Evolutionary conservation across 139 green algal genomes (phyloP), one percentile per base, ranked within the genome.

Genomic region (Spirogloea muscicola): DNA sequence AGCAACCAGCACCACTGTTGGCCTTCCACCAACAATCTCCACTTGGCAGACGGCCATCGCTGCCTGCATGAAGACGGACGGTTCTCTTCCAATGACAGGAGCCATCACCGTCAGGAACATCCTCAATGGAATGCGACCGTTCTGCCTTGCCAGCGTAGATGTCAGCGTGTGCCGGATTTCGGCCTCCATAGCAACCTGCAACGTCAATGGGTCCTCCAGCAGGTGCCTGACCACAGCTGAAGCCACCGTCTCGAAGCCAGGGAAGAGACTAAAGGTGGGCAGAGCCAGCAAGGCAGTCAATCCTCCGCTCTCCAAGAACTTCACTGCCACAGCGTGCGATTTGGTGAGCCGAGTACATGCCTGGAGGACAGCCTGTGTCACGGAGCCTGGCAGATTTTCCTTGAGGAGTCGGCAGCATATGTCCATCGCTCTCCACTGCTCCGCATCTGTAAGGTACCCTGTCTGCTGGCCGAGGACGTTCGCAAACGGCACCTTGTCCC

Each of bases 151-250:
- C 10, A 63, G 16, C 40, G 33, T 48, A 25, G 70, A 40, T n/a
- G 21, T 40, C 16, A 82, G 41, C 7, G 49, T 74, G 13, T 82
- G 68, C 16, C 84, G 81, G 38, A 97, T 90, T 80, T 97, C 92
- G 0, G 84, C 68, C 79, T 97, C 93, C 93, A 98, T 97, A 58
- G 88, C 91, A 0, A 76, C 55, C 74, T 92, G 88, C 73, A 98
- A 85, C 5, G 91, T 95, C 38, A 72, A 67, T 1, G 86, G 85
- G 76, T 98, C 93, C 77, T 98, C 92, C 69, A 97, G 69, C 44
- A 97, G 74, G 71, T 97, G 87, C 1, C 90, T 84, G 46, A 98
- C 72, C 10, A 98, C 82, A 3, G 88, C 68, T 0, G 86, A 70
- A 21, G 92, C 85, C 42, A 86, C 62, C 1, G 82, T 64, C 80